Conservation (phyloP, 1,284 basidiomycete species). For the Ganoderma boninense region DNA sequence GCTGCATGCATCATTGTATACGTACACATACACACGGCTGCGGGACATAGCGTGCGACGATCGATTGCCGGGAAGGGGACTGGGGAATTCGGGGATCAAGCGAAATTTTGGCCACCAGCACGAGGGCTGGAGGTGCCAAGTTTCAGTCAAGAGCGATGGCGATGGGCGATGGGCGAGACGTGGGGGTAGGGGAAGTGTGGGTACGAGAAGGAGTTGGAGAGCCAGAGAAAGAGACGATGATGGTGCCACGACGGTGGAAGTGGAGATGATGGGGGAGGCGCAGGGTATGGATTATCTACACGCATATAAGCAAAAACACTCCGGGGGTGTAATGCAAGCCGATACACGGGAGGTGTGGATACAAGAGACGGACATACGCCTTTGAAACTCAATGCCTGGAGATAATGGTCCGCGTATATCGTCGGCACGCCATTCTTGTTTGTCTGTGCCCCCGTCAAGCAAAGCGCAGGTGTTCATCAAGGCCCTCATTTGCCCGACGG, state of each 20-base stretch:
- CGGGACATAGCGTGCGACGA: constrained; percentile 3
- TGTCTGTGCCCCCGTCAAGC: not conserved
- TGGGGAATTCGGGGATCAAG: not conserved
- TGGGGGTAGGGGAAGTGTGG: not conserved
- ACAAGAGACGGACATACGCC: not conserved
- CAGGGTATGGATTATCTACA: constrained; percentile 3
- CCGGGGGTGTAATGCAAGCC: constrained; percentile 9
- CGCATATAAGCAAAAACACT: constrained; percentile 7
- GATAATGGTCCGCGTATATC: not conserved
- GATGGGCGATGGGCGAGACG: not conserved
- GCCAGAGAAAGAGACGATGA: not conserved
- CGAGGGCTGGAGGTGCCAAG: not conserved
- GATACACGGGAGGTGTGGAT: not conserved
- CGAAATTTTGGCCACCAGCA: constrained; percentile 2
- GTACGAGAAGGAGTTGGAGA: not conserved
- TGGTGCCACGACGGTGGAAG: not conserved
- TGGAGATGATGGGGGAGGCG: not conserved
- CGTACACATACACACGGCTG: constrained; percentile 4
- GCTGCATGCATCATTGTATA: constrained; percentile 7
- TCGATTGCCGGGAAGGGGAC: not conserved
- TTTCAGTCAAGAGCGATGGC: not conserved
- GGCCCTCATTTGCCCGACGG: constrained; percentile 22
- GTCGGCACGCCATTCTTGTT: not conserved
- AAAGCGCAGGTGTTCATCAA: not conserved
- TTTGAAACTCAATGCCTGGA: too few species aligned